Evolutionary conservation across 305 asterid species (phyloP), one percentile per base, ranked within the genome.

Genomic region (Plantago coronopus): DNA sequence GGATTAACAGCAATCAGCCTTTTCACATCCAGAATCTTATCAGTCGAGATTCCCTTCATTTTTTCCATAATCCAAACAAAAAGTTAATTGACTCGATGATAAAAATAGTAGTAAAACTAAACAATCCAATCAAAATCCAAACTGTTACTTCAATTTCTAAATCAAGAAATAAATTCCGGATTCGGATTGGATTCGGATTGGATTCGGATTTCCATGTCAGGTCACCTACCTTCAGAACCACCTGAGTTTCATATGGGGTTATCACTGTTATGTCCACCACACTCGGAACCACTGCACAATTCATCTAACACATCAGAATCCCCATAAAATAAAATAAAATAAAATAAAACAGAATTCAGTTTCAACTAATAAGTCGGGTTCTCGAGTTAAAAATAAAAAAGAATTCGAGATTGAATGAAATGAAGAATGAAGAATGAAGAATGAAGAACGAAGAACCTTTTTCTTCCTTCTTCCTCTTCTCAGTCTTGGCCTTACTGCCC

Each of bases 381-480:
- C n/a, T n/a, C n/a, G n/a, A n/a, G n/a, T n/a, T n/a, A n/a, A n/a
- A n/a, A n/a, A n/a, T n/a, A n/a, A n/a, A n/a, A n/a, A n/a, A n/a
- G n/a, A n/a, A n/a, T n/a, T n/a, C n/a, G n/a, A n/a, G n/a, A n/a
- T n/a, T n/a, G n/a, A n/a, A n/a, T n/a, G n/a, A n/a, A n/a, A n/a
- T n/a, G n/a, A n/a, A n/a, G n/a, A n/a, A n/a, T n/a, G n/a, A n/a
- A n/a, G n/a, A n/a, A n/a, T n/a, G n/a, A n/a, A n/a, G n/a, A n/a
- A n/a, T n/a, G 21, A 42, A 57, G 14, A 34, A 48, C 10, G 22
- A 50, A 23, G n/a, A 6, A 84, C 97, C 94, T 74, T 90, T 90
- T 72, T 90, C 96, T 66, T 88, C 98, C 69, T 86, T 91, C 86
- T 88, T 88, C 91, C 78, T 87, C 84, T 81, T 90, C 42, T 90